phyloP scores from a whole-genome alignment of 495 filamentous ascomycete species.

The Lophium mytilinum region DNA sequence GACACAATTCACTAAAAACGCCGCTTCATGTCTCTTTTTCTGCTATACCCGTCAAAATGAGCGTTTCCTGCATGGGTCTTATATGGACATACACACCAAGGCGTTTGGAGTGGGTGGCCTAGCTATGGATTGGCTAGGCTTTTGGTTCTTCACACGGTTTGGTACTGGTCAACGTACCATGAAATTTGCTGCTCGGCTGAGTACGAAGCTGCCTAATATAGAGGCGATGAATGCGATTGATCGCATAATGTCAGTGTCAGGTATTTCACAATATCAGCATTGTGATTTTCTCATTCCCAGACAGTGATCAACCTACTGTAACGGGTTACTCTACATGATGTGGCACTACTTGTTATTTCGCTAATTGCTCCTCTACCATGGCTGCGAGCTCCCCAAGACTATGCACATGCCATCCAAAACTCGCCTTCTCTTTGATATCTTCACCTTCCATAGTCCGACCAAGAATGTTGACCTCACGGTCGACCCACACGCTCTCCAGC shows the following conservation, averaged over 20 bases:
- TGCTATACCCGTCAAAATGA: neutral
- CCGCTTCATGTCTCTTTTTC: neutral
- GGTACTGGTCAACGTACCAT: too few species aligned
- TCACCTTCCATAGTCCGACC: slow-evolving; percentile 27
- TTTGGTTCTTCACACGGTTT: neutral
- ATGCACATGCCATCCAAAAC: slow-evolving; percentile 52
- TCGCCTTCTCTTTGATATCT: slow-evolving; percentile 29
- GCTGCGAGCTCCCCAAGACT: slow-evolving; percentile 66
- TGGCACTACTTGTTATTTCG: neutral
- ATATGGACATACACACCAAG: neutral
- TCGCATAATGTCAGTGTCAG: too few species aligned
- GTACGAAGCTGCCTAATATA: too few species aligned
- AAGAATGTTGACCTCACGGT: slow-evolving; percentile 37
- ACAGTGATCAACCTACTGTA: too few species aligned
- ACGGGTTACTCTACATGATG: too few species aligned
- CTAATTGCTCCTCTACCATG: slow-evolving; percentile 46
- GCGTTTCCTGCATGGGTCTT: neutral
- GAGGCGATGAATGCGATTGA: too few species aligned
- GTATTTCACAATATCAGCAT: too few species aligned
- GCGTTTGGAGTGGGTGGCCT: neutral
- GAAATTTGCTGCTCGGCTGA: too few species aligned
- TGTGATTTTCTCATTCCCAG: too few species aligned
- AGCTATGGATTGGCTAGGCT: neutral
- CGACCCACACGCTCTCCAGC: slow-evolving; percentile 64
- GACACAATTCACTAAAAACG: neutral